Evolutionary conservation across 1,284 basidiomycete species (phyloP), one percentile per base, ranked within the genome.

Genomic region (Sutorius eximius): DNA sequence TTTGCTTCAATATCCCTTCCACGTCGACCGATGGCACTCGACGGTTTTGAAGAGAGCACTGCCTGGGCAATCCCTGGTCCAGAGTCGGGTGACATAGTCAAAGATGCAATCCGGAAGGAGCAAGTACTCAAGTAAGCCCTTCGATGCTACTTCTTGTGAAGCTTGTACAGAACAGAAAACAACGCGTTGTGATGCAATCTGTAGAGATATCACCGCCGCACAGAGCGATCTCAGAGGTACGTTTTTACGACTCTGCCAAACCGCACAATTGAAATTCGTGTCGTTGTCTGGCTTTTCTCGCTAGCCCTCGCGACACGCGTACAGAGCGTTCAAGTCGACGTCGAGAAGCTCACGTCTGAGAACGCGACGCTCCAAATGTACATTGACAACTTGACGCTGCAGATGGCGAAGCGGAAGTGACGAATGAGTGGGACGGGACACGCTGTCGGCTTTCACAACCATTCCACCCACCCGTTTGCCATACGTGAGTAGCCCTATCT

Each of bases 301-400:
- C n/a, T 57, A 93, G 90, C 82, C 51, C 77, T 92, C 56, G 67
- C 89, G 30, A 75, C 76, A n/a, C 82, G 87, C 55, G 84, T 88
- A 1, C 80, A 86, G 59, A 71, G 75, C 20, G 84, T 89, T 5
- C 87, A 92, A 69, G 77, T 76, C 52, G 91, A 93, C 61, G 80
- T 89, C 16, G 86, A 89, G 56, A 91, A 89, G 68, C 76, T 93
- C 20, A 74, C 78, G 3, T 86, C 88, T 0, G 87, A 87, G 53
- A 93, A 93, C 61, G 84, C 86, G 58, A 92, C 86, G 5, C 72
- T 93, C 52, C 91, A 93, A 68, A 88, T 87, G 82, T 93, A 93
- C 66, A 92, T 93, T 63, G 90, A 93, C 68, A 93, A 93, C 63
- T 68, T 93, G 59, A 93, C 91, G 0, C 79, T 88, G 66, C 86